Base-by-base conservation (phyloP, 129 eudicot species). In the Lactuca saligna region DNA sequence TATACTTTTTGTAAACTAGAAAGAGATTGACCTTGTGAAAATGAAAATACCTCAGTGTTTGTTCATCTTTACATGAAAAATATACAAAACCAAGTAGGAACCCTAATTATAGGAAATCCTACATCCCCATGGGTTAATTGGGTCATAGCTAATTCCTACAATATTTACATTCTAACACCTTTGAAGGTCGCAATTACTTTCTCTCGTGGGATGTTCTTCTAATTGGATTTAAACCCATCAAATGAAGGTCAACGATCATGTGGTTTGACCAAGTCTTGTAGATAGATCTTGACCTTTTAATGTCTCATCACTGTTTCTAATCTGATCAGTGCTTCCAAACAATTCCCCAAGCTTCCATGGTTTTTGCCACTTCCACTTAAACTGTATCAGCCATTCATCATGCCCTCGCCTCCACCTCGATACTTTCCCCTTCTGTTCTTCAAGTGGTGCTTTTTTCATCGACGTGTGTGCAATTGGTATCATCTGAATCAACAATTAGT, bases 301-400 rank as follows among this genome's bases (percentile, higher is more conserved):
- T 17, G 75, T 76, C 75, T 69, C 81, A 6, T 76, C 81, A 46
- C 75, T 76, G 58, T 76, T 76, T 62, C 70, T 61, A 54, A 76
- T 61, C 61, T 76, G 75, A 54, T 76, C 81, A 20, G 65, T 63
- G 65, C 37, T 50, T 68, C 80, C 82, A 54, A 86, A 77, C 88
- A 78, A 76, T 55, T 84, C 85, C 0, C 94, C 82, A 42, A 89
- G 90, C 72, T 75, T 86, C 96, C 96, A 89, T 16, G 96, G 94
- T 73, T 89, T 89, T 77, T 89, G 96, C 96, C 96, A 89, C 76
- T 86, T 89, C 96, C 96, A 89, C 76, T 89, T 89, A 78, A 89
- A 89, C 86, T 89, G 90, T 38, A 86, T 60, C 59, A 86, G 77
- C 96, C 96, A 89, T 66, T 84, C 94, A 53, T 86, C 94, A 72